Evolutionary conservation across 768 basidiomycete species (phyloP), one percentile per base, ranked within the genome.

Genomic region (Leccinum rimulosum): DNA sequence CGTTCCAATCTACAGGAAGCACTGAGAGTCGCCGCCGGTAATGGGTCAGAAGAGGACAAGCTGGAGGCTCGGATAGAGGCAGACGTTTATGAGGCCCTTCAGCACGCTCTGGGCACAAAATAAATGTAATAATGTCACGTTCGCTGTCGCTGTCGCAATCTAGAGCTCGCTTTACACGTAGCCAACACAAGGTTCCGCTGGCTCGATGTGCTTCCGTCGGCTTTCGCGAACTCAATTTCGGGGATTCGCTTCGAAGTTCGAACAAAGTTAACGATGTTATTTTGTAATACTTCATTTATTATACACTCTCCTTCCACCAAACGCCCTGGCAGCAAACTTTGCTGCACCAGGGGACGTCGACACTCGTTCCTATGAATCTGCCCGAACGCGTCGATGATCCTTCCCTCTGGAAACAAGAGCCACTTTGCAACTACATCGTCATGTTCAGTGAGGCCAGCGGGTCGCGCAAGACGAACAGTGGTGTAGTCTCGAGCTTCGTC

Each of bases 21-120:
- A 27, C 80, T 90, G 74, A 86, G 84, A 71, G 91, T 93, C 33
- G 83, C 86, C 2, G 73, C 80, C 45, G 93, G 95, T 47, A 90
- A 81, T 69, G 95, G 94, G 31, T 87, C 93, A 49, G 97, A 98
- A 74, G 88, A 88, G 66, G 94, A 94, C 75, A 98, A 94, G 81
- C 77, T 88, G 60, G 95, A 95, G 77, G 97, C 95, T 33, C 84
- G 86, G 65, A 85, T 98, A 72, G 96, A 99, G 78, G 90, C 91
- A 36, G 95, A 96, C 70, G 95, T 98, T 58, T 98, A 95, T 72
- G 97, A 98, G 80, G 85, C 93, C 47, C 81, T 99, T 60, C 95
- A 98, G 74, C 84, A 90, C 64, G 94, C 94, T 65, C 76, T 98
- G 64, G 72, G 74, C 54, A 74, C 79, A 54, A 80, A 80, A 70